phyloP scores from a whole-genome alignment of 1,284 basidiomycete species.

The Ustanciosporium gigantosporum region DNA sequence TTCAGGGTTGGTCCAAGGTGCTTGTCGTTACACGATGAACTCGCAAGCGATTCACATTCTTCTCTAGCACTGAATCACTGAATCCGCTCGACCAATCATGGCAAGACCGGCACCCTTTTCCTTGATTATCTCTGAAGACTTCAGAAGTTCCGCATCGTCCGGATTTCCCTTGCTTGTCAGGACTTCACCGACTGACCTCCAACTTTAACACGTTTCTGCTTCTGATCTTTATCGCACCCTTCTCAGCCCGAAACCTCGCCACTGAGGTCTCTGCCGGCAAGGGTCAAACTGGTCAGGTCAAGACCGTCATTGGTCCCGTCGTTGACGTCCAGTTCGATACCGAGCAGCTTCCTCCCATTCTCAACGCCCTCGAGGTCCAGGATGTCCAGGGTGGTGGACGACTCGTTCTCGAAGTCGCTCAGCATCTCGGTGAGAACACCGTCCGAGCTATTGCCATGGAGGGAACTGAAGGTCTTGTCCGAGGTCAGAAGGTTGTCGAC shows the following conservation, averaged over 20 bases:
- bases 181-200: no score
- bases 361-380: conserved; percentile 97
- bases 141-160: no score
- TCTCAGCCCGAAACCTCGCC: conserved; percentile 50
- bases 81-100: no score
- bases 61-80: no score
- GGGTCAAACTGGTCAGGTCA: conserved; percentile 51
- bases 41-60: no score
- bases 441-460: conserved; percentile 75
- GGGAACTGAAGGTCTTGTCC: conserved; percentile 98
- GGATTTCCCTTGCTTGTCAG: no score
- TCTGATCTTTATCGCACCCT: no score
- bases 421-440: conserved; percentile 95
- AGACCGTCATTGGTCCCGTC: conserved; percentile 72
- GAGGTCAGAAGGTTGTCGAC: conserved; percentile 94
- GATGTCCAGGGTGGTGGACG: conserved; percentile 77
- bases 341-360: conserved; percentile 83
- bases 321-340: conserved; percentile 82
- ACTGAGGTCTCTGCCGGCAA: conserved; percentile 45
- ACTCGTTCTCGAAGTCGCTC: conserved; percentile 67
- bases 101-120: no score
- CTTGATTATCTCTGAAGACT: no score
- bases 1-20: no score
- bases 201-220: no score
- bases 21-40: no score